Evolutionary conservation across 1,284 basidiomycete genomes (phyloP).

Genomic region (Vanrija pseudolonga): DNA sequence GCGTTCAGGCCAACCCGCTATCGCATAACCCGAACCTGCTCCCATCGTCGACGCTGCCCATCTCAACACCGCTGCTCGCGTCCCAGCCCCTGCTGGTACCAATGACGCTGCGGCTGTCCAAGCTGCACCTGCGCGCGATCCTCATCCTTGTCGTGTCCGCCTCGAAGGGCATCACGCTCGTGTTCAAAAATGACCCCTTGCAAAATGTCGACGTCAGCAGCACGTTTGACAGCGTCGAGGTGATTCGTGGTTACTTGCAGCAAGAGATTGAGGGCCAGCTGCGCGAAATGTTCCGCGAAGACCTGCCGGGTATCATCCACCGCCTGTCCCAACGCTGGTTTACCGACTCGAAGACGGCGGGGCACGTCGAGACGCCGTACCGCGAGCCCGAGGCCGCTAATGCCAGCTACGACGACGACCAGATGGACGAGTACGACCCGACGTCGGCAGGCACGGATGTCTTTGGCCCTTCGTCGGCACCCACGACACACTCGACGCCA

Average conservation of each 20-base stretch:
- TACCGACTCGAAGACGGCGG: slow-evolving; percentile 38
- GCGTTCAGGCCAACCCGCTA: slow-evolving; percentile 65
- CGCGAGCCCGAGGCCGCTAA: slow-evolving; percentile 20
- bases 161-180: slow-evolving; percentile 95
- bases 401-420: slow-evolving; percentile 55
- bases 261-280: slow-evolving; percentile 95
- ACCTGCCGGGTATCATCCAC: slow-evolving; percentile 95
- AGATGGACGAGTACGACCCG: slow-evolving; percentile 53
- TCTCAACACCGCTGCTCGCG: slow-evolving; percentile 75
- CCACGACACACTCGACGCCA: not conserved
- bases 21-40: slow-evolving; percentile 76
- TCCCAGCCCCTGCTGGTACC: slow-evolving; percentile 92
- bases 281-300: slow-evolving; percentile 96
- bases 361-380: slow-evolving; percentile 48
- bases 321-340: slow-evolving; percentile 90
- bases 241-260: slow-evolving; percentile 95
- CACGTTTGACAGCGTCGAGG: slow-evolving; percentile 96
- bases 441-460: slow-evolving; percentile 28
- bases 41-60: slow-evolving; percentile 69
- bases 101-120: slow-evolving; percentile 94
- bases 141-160: slow-evolving; percentile 96
- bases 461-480: slow-evolving; percentile 26
- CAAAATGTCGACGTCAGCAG: slow-evolving; percentile 97
- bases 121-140: slow-evolving; percentile 89
- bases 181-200: slow-evolving; percentile 99